phyloP scores from a whole-genome alignment of 2,329 filamentous ascomycete species.

The Ascosphaera apis region DNA sequence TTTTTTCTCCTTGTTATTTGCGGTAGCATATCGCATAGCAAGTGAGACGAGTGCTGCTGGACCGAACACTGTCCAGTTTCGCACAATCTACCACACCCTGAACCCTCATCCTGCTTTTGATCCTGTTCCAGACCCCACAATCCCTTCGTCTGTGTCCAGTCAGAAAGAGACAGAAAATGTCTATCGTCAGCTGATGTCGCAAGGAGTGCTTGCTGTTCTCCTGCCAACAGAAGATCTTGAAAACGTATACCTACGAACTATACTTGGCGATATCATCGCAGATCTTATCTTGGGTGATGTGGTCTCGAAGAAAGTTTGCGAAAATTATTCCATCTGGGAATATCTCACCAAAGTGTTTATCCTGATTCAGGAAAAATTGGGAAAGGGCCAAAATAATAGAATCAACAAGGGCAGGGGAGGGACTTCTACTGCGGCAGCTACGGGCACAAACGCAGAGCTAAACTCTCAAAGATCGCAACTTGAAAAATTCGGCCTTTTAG shows the following conservation, averaged over 20 bases:
- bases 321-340: conserved; percentile 81
- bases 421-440: neutral
- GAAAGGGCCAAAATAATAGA: conserved; percentile 11
- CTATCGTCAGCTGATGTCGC: conserved; percentile 74
- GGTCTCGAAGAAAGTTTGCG: conserved; percentile 55
- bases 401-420: conserved; percentile 11
- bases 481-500: conserved; percentile 33
- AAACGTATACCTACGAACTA: conserved; percentile 59
- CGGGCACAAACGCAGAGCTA: neutral
- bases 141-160: conserved; percentile 27
- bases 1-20: neutral
- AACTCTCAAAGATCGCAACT: conserved; percentile 18
- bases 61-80: conserved; percentile 22
- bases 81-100: conserved; percentile 59
- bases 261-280: conserved; percentile 71
- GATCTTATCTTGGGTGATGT: conserved; percentile 74
- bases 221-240: conserved; percentile 82
- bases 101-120: conserved; percentile 60
- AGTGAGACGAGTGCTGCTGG: neutral
- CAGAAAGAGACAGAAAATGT: conserved; percentile 57
- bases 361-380: conserved; percentile 13
- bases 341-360: conserved; percentile 48
- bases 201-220: conserved; percentile 58
- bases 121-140: conserved; percentile 41
- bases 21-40: neutral